phyloP scores from a whole-genome alignment of 75 land plant genomes.

The Picea sitchensis region DNA sequence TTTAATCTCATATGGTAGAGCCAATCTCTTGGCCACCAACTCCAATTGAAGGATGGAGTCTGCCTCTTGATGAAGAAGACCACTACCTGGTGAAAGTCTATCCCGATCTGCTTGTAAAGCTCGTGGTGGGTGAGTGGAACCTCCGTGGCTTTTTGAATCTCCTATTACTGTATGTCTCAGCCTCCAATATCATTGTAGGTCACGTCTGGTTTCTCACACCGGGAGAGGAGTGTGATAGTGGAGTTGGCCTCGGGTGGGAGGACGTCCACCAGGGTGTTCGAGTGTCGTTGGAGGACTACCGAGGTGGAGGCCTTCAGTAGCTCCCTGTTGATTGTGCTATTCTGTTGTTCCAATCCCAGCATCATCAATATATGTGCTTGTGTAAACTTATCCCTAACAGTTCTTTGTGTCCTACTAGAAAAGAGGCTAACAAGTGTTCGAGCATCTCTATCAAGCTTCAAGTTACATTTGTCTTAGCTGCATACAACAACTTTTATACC shows the following conservation, averaged over 20 bases:
- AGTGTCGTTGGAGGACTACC: conserved; percentile 86
- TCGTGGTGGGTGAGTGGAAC: conserved; percentile 83
- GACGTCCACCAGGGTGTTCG: conserved; percentile 86
- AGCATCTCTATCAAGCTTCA: conserved; percentile 37
- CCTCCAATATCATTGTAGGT: conserved; percentile 86
- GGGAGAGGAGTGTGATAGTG: conserved; percentile 68
- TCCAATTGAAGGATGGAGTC: no score
- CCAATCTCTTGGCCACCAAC: no score
- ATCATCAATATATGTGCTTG: conserved; percentile 13
- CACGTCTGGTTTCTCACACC: conserved; percentile 86
- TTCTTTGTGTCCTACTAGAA: conserved; percentile 83
- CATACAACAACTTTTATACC: conserved; percentile 64
- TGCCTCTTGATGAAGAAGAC: conserved; percentile 36
- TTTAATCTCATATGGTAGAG: no score
- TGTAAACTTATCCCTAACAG: conserved; percentile 92
- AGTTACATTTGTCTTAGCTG: no score
- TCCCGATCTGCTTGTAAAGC: conserved; percentile 78
- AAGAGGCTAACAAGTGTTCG: conserved; percentile 85
- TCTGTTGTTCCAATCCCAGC: no score
- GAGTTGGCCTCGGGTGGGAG: conserved; percentile 88
- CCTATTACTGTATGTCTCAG: conserved; percentile 86
- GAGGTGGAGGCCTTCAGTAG: no score
- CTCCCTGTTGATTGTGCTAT: conserved; percentile 74
- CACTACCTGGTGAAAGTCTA: conserved; percentile 77
- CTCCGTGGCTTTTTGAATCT: conserved; percentile 83